Evolutionary conservation across 2,329 filamentous ascomycete species (phyloP), one percentile per base, ranked within the genome.

Genomic region (Coleophoma eucalyptorum): DNA sequence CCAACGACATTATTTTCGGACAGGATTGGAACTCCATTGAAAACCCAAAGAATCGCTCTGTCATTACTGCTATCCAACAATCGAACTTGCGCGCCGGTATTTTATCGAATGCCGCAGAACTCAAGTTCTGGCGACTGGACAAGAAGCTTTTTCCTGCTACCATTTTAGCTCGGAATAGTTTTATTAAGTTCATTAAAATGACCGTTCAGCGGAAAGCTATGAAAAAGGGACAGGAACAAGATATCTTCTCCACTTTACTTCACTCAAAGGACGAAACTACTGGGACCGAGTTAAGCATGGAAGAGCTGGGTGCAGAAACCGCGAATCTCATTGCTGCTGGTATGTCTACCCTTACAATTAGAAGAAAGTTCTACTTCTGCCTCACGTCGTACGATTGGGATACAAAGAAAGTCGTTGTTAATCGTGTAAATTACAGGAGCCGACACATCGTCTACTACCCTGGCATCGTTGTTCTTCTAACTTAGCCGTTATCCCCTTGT

Each of bases 401-500:
- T n/a, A n/a, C n/a, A n/a, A n/a, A n/a, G 6, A 46, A 52, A 21
- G 50, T 54, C n/a, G 21, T 35, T 4, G 21, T 32, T 3, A 42
- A 37, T 12, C 50, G 52, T 0, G 8, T 33, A 60, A 63, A 38
- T 62, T 58, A 41, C 20, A n/a, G 35, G 44, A 12, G 6, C 43
- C 7, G 52, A 54, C 45, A 54, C 52, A 8, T 13, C 38, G 5
- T 35, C 20, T 1, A 69, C 68, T 2, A 62, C 67, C 12, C 53
- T 74, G 34, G 59, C 68, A 5, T 61, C 64, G 0, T 59, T 62
- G 1, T 63, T 70, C 41, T 72, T 71, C 59, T 73, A 73, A 52
- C 62, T 75, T 2, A 54, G 50, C 4, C 55, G 46, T 31, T 62
- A 69, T 52, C 62, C 60, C 4, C 48, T 56, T 5, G 57, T 55